phyloP scores from a whole-genome alignment of 257 asterid species.

The Pogostemon cablin region DNA sequence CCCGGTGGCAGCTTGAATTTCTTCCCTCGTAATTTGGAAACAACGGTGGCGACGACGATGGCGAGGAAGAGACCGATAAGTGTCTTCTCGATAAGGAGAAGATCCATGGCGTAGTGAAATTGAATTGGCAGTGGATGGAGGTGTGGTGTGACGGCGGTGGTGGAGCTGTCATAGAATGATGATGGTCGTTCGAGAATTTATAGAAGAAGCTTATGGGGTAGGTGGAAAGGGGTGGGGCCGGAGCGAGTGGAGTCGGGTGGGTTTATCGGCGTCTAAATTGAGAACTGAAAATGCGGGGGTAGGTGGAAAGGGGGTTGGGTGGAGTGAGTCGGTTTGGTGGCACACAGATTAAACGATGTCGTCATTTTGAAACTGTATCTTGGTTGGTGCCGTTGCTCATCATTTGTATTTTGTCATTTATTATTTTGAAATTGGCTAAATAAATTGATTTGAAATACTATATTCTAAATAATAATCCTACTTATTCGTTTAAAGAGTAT shows the following conservation, averaged over 20 bases:
- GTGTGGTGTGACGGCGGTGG: not conserved
- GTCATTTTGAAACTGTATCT: not conserved
- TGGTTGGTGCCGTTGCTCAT: not conserved
- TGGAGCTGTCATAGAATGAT: not conserved
- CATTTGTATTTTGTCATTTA: not conserved
- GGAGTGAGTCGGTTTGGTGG: conserved; percentile 20
- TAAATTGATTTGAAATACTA: no score
- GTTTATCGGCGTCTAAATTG: conserved; percentile 21
- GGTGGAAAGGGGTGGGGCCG: not conserved
- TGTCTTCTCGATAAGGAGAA: conserved; percentile 59
- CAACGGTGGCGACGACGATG: conserved; percentile 46
- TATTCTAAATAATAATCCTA: no score
- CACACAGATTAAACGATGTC: conserved; percentile 1
- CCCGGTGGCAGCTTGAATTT: conserved; percentile 69
- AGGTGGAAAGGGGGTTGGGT: conserved; percentile 1
- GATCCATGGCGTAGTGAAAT: conserved; percentile 48
- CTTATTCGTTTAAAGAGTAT: no score
- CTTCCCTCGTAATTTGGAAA: conserved; percentile 61
- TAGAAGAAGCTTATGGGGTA: not conserved
- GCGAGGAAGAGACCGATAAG: conserved; percentile 62
- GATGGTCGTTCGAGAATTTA: not conserved
- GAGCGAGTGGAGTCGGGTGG: not conserved
- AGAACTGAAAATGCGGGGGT: conserved; percentile 4
- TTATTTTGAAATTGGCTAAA: no score
- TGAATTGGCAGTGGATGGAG: not conserved